These are phyloP conservation scores for Syncephalastrum contaminatum DNA, from an alignment of 371 early-diverging fungal species.

Conservation along the genomic window DNA sequence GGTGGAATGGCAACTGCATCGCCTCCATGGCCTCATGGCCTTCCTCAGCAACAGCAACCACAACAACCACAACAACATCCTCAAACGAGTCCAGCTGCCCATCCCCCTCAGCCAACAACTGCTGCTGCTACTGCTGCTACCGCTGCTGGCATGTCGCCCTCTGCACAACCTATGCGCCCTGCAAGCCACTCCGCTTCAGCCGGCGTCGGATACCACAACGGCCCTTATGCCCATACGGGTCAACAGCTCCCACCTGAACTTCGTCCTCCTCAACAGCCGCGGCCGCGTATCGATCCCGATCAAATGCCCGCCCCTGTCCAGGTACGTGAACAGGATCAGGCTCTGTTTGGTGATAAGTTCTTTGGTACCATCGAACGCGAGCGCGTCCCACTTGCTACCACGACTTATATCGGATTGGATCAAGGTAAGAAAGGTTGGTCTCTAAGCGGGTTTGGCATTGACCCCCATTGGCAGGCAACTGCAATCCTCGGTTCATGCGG, in stretches of 20 bases:
- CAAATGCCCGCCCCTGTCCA: slow-evolving; percentile 93
- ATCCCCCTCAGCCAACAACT: background rate
- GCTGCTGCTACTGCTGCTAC: background rate
- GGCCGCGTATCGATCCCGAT: slow-evolving; percentile 87
- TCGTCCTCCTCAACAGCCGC: slow-evolving; percentile 49
- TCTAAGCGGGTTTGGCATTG: slow-evolving; percentile 4
- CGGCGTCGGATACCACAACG: slow-evolving; percentile 37
- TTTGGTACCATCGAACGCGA: slow-evolving; percentile 78
- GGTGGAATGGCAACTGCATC: slow-evolving; percentile 6
- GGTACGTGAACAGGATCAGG: slow-evolving; percentile 85
- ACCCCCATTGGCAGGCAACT: slow-evolving; percentile 62
- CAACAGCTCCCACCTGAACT: slow-evolving; percentile 39
- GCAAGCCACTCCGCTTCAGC: slow-evolving; percentile 25
- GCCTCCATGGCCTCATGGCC: slow-evolving; percentile 23
- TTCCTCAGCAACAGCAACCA: slow-evolving; percentile 16
- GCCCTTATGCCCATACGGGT: slow-evolving; percentile 29
- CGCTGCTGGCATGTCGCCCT: background rate
- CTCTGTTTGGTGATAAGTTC: slow-evolving; percentile 57
- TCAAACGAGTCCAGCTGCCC: slow-evolving; percentile 1
- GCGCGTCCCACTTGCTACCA: slow-evolving; percentile 82
- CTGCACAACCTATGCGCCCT: slow-evolving; percentile 7
- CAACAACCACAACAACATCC: slow-evolving; percentile 10
- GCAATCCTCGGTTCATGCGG: slow-evolving; percentile 91
- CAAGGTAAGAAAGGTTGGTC: slow-evolving; percentile 56
- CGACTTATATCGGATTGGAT: slow-evolving; percentile 85